A percentile compares a stretch with the other conserved stretches of the same genome.
Conservation (phyloP, 345 rosid genomes). For the Euphorbia peplus region DNA sequence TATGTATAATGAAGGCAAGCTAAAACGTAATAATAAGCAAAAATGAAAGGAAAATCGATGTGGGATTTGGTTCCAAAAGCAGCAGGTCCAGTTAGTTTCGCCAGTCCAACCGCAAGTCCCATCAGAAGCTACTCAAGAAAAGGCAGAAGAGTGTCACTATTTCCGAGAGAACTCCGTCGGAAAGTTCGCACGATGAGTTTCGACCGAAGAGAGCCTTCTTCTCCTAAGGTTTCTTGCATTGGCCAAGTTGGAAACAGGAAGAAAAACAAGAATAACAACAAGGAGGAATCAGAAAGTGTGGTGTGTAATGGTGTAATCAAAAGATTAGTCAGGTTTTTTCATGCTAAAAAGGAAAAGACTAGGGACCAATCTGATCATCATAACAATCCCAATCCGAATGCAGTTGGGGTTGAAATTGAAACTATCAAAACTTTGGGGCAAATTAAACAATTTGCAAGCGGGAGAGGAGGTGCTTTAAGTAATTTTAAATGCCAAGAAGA, state of each 20-base stretch:
- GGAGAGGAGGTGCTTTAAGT: conserved; percentile 21
- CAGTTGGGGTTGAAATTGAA: neutral
- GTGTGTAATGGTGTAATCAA: neutral
- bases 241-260: conserved; percentile 38
- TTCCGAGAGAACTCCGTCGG: conserved; percentile 37
- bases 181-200: conserved; percentile 31
- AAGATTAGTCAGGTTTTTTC: neutral
- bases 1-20: too few relatives aligned
- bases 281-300: conserved; percentile 1
- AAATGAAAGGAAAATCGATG: neutral
- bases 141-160: conserved; percentile 16
- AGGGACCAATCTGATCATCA: neutral
- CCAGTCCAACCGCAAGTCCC: conserved; percentile 36
- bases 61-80: conserved; percentile 21
- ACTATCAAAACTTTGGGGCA: conserved; percentile 17
- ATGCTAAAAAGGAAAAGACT: conserved; percentile 6
- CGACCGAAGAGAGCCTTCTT: conserved; percentile 37
- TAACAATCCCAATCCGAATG: neutral
- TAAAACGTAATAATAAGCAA: conserved; percentile 16
- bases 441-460: conserved; percentile 25
- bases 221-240: conserved; percentile 40
- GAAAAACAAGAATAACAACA: conserved; percentile 2
- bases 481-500: conserved; percentile 28
- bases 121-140: conserved; percentile 4
- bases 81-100: conserved; percentile 22